These are phyloP conservation scores for Mangifera indica DNA, from an alignment of 345 rosid genomes.

Conservation along the genomic window DNA sequence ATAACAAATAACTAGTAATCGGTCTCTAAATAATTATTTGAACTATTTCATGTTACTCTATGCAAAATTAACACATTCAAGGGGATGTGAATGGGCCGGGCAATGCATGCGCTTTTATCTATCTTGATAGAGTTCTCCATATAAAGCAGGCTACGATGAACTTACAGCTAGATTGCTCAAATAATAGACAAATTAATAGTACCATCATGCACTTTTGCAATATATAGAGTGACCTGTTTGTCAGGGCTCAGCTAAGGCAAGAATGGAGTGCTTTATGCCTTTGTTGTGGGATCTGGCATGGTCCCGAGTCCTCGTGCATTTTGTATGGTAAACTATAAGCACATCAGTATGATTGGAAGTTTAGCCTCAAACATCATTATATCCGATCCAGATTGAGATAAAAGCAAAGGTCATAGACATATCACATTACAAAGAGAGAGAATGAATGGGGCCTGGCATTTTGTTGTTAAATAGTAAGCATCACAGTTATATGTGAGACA, in stretches of 20 bases:
- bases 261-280: neutral
- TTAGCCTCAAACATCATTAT: neutral
- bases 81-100: neutral
- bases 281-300: neutral
- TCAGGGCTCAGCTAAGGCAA: neutral
- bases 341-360: neutral
- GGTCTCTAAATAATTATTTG: too few species aligned
- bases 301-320: neutral
- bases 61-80: neutral
- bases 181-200: neutral
- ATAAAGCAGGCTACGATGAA: neutral
- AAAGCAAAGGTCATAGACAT: neutral
- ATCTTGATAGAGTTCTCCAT: neutral
- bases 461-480: neutral
- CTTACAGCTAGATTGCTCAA: neutral
- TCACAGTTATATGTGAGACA: neutral
- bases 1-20: too few species aligned
- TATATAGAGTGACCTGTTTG: neutral
- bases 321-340: neutral
- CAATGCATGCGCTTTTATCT: neutral
- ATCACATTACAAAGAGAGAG: neutral
- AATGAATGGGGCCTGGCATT: neutral
- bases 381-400: conserved; percentile 5
- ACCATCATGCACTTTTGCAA: neutral
- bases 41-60: neutral